phyloP scores from a whole-genome alignment of 2,329 filamentous ascomycete genomes.

The Tricladium varicosporioides region DNA sequence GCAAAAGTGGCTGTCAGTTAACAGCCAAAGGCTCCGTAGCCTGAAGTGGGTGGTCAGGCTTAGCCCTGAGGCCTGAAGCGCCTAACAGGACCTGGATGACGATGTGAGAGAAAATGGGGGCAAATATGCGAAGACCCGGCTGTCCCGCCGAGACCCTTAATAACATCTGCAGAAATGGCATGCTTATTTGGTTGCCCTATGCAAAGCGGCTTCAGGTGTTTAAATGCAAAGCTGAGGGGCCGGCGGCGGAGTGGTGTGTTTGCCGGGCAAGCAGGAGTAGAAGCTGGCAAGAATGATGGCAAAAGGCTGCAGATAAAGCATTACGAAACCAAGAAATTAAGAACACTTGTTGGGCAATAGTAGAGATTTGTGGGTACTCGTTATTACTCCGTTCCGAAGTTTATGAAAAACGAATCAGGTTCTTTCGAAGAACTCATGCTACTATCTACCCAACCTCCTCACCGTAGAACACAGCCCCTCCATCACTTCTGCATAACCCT shows the following conservation, averaged over 20 bases:
- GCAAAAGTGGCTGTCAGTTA: not conserved
- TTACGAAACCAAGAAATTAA: not conserved
- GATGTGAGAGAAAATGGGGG: not conserved
- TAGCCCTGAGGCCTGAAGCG: not conserved
- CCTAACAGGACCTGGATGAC: not conserved
- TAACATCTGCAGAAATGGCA: not conserved
- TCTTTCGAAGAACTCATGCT: not conserved
- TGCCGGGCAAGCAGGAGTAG: not conserved
- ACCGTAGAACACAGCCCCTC: not conserved
- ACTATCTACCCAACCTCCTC: not conserved
- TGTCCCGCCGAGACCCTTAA: not conserved
- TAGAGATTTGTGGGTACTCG: not conserved
- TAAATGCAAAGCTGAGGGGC: not conserved
- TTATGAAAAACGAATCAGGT: not conserved
- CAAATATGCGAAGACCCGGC: not conserved
- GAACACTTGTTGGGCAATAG: not conserved
- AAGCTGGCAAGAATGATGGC: no score
- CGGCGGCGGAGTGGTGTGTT: not conserved
- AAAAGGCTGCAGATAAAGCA: no score
- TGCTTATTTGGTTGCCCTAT: not conserved
- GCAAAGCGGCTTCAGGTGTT: not conserved
- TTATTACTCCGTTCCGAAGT: not conserved
- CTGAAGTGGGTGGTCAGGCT: conserved; percentile 3
- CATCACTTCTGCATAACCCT: not conserved
- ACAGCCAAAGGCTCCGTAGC: not conserved